Evolutionary conservation across 495 filamentous ascomycete genomes (phyloP), one percentile per base, ranked within the genome.

Genomic region (Tuber microsphaerosporum): DNA sequence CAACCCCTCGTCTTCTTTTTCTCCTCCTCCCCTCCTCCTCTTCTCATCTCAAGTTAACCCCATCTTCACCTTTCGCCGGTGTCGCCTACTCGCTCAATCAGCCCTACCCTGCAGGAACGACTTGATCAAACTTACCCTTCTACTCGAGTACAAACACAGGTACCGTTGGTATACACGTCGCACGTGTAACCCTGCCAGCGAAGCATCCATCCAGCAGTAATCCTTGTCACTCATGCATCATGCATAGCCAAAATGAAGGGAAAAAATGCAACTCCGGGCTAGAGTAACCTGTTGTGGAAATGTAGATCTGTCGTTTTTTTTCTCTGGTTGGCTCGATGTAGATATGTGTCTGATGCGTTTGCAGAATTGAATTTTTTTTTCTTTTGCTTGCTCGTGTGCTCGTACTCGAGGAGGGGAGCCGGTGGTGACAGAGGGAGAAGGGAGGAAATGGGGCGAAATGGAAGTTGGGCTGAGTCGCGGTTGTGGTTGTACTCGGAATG

Each of bases 131-230:
- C 56, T 65, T 34, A 34, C 56, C 56, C 26, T 65, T 3, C 26
- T 12, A 31, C 3, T 16, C 51, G 34, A 34, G 56, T 26, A 17
- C 56, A 34, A 65, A 14, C 56, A 61, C 22, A 16, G 17, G 34
- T 34, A 56, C 48, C 22, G 22, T 56, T 56, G 48, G 7, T n/a
- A n/a, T 34, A 65, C 56, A 65, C 56, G 56, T 65, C 56, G 56
- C 56, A 34, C 56, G 56, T 65, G 56, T 65, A 65, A 65, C 56
- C 56, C 56, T 65, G 56, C 56, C 56, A 65, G 56, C 56, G 26
- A 65, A 65, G 56, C 56, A 34, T 34, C 56, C 56, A 34, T 34
- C 56, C 26, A 16, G 0, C 14, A 17, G 14, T 34, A 34, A 65
- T 34, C 56, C 56, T 8, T 65, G 26, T 34, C 26, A 65, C 12